Base-by-base conservation (phyloP, 2,329 filamentous ascomycete genomes). In the Fusarium hostae region DNA sequence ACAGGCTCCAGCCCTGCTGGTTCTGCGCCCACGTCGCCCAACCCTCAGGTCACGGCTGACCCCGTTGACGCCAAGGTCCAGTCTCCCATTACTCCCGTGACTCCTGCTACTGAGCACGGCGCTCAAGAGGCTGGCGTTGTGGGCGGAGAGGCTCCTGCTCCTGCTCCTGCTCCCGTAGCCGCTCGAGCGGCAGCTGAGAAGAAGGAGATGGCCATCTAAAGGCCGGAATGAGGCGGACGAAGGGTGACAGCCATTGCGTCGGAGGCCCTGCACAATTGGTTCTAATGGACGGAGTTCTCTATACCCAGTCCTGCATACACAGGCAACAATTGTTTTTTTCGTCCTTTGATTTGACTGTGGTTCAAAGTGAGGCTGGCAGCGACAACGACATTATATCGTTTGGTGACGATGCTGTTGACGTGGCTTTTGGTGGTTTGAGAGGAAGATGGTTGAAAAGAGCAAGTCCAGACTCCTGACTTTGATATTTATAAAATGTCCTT, bases 81-180 rank as follows among this genome's bases (percentile, higher is more conserved):
- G 56, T 67, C 67, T 32, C 63, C 76, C 35, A 28, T 68, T 9
- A 34, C 67, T 24, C 68, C 73, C n/a, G 59, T 57, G 9, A 65
- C 67, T 28, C 68, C 73, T 34, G 59, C 57, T 7, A 63, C 61
- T 37, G 73, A 72, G 22, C 82, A 84, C 68, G 80, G 81, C 71
- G 81, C 75, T 18, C 85, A 88, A 71, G 86, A 87, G 68, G 82
- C 83, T 9, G 86, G 86, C 9, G 81, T 87, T 43, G 83, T 79
- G 28, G 76, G 76, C 35, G 75, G 67, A 24, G 71, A 34, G 78
- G 79, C 51, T 71, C 73, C 45, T 32, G 20, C 28, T 30, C 20
- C 44, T 15, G 26, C 44, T 30, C 48, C 66, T 30, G 66, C 52
- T 35, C 58, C 70, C 16, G 54, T 50, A 6, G 47, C 67, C 22